phyloP scores from a whole-genome alignment of 139 green algal species.

The Pleodorina starrii region DNA sequence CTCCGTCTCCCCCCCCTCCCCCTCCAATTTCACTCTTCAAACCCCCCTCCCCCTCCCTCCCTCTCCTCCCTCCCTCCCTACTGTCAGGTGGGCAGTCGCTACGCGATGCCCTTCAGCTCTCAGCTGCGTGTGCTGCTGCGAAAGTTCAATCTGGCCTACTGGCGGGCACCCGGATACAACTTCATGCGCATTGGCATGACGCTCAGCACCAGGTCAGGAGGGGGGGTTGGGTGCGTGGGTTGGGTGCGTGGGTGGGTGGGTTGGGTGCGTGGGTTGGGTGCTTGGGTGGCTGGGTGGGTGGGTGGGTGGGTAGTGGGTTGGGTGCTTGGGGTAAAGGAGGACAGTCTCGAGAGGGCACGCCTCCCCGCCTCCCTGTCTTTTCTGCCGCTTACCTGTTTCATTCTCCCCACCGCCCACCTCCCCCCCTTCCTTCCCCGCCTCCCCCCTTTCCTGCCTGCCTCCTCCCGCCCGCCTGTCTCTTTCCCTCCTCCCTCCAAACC shows the following conservation, averaged over 20 bases:
- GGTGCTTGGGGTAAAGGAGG: no score
- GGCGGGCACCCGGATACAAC: constrained; percentile 47
- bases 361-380: no score
- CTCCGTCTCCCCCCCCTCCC: no score
- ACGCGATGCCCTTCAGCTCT: constrained; percentile 48
- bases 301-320: not conserved
- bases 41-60: not conserved
- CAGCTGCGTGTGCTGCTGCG: constrained; percentile 27
- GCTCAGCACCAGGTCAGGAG: constrained; percentile 30
- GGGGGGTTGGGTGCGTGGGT: not conserved
- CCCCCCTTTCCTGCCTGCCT: not conserved
- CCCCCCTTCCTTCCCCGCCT: no score
- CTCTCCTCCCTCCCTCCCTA: not conserved
- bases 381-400: no score
- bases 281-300: no score
- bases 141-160: constrained; percentile 60
- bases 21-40: no score
- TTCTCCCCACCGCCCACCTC: no score
- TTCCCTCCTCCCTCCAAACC: not conserved
- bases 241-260: not conserved
- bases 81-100: constrained; percentile 20
- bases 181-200: constrained; percentile 41
- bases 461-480: not conserved
- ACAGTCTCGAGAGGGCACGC: no score
- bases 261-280: no score